Evolutionary conservation across 2,329 filamentous ascomycete genomes (phyloP).

Genomic region (Nothopassalora personata): DNA sequence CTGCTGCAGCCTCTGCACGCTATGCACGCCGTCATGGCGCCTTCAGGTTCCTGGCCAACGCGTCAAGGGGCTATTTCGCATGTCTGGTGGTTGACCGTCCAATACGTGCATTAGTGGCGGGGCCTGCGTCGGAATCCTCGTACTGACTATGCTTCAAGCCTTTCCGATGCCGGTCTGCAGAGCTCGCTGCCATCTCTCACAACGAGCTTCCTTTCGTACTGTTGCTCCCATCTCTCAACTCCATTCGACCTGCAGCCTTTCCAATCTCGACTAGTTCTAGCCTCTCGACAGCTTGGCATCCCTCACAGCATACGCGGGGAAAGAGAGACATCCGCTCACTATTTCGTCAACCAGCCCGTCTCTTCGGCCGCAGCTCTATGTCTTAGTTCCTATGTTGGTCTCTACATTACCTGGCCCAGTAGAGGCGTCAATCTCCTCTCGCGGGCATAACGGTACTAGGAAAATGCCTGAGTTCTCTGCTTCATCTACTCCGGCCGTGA

Average conservation of each 20-base stretch:
- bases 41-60: slow-evolving; percentile 9
- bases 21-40: slow-evolving; percentile 17
- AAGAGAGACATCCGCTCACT: slow-evolving; percentile 5
- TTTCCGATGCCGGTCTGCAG: slow-evolving; percentile 8
- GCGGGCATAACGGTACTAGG: slow-evolving; percentile 6
- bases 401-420: slow-evolving; percentile 19
- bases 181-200: background rate
- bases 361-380: slow-evolving; percentile 4
- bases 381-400: slow-evolving; percentile 18
- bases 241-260: slow-evolving; percentile 4
- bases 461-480: slow-evolving; percentile 19
- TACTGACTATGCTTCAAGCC: slow-evolving; percentile 9
- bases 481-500: slow-evolving; percentile 16
- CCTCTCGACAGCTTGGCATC: slow-evolving; percentile 6
- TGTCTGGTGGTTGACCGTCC: slow-evolving; percentile 6
- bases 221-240: slow-evolving; percentile 4
- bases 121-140: slow-evolving; percentile 13
- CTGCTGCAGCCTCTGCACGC: slow-evolving; percentile 15
- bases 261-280: slow-evolving; percentile 5
- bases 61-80: slow-evolving; percentile 3
- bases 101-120: slow-evolving; percentile 3
- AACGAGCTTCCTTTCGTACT: slow-evolving; percentile 6
- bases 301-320: slow-evolving; percentile 10
- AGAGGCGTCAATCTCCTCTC: slow-evolving; percentile 18
- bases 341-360: slow-evolving; percentile 4